These are phyloP conservation scores for Extremus antarcticus DNA, from an alignment of 495 filamentous ascomycete species.

Conservation along the genomic window DNA sequence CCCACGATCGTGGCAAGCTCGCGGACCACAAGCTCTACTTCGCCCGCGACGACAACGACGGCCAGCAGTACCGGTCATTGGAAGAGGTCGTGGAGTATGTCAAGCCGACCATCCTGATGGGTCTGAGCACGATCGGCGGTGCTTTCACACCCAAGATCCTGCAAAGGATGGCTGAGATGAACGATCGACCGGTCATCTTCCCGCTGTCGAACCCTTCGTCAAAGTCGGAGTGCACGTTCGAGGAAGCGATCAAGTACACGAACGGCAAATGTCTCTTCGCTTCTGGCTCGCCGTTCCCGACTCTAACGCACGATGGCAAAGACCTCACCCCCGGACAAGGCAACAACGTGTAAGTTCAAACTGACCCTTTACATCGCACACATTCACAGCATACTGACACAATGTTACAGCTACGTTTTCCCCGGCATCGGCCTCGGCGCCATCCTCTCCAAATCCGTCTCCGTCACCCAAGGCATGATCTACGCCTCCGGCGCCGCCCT, in stretches of 20 bases:
- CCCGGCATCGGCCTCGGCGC: constrained; percentile 91
- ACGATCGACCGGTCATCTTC: constrained; percentile 78
- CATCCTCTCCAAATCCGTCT: constrained; percentile 79
- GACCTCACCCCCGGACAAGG: constrained; percentile 84
- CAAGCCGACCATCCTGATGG: constrained; percentile 87
- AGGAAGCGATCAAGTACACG: constrained; percentile 78
- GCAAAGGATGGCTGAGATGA: constrained; percentile 70
- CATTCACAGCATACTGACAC: background rate
- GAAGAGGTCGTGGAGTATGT: constrained; percentile 89
- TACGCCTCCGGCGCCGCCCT: constrained; percentile 84
- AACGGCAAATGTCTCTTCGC: constrained; percentile 87
- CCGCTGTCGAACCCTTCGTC: constrained; percentile 87
- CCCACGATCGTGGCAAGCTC: constrained; percentile 82
- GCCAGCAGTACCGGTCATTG: constrained; percentile 78
- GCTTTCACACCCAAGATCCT: constrained; percentile 86
- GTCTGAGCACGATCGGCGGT: constrained; percentile 85
- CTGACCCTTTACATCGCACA: constrained; percentile 28
- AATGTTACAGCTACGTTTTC: constrained; percentile 98
- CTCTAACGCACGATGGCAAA: constrained; percentile 53
- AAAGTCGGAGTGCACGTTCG: constrained; percentile 95
- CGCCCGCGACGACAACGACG: constrained; percentile 81
- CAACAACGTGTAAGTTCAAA: no score
- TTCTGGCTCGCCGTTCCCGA: constrained; percentile 84
- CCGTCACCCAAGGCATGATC: constrained; percentile 89
- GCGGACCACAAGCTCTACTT: constrained; percentile 98